Percentiles rank a stretch among this genome's conserved stretches.
phyloP scores from a whole-genome alignment of 192 early-diverging fungal genomes.

The Mortierella antarctica region DNA sequence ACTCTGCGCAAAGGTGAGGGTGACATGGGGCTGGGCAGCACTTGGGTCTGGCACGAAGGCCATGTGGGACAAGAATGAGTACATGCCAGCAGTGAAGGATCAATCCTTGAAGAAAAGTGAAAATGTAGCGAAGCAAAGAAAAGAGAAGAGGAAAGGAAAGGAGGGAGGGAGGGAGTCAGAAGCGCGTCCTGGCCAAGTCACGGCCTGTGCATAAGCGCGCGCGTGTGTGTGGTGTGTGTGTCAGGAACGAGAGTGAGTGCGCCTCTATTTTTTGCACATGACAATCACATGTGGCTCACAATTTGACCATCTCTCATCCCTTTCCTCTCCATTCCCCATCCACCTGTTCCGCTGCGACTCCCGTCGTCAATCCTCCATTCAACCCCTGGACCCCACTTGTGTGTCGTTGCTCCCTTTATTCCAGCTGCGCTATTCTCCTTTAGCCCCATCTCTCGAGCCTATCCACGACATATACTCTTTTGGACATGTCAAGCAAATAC shows the following conservation, averaged over 20 bases:
- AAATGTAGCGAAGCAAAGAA: neutral
- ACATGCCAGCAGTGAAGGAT: neutral
- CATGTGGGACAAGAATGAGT: constrained; percentile 18
- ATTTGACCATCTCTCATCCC: neutral
- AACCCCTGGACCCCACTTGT: neutral
- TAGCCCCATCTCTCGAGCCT: neutral
- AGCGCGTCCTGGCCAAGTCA: neutral
- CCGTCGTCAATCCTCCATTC: neutral
- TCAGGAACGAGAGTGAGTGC: neutral
- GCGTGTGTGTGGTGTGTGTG: no score
- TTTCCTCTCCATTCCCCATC: constrained; percentile 1
- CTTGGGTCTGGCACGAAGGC: constrained; percentile 4
- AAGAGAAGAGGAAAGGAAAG: neutral
- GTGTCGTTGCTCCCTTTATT: no score
- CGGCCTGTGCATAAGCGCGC: neutral
- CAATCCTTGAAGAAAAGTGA: neutral
- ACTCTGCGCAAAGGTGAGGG: constrained; percentile 92
- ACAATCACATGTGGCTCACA: neutral
- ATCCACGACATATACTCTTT: neutral
- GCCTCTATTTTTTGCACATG: constrained; percentile 1
- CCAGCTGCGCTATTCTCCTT: neutral
- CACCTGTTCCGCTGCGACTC: neutral
- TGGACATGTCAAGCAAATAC: constrained; percentile 74
- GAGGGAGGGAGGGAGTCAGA: no score
- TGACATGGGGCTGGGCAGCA: constrained; percentile 62